Conservation (phyloP, 2,329 filamentous ascomycete species). For the Ophiostoma australiae region DNA sequence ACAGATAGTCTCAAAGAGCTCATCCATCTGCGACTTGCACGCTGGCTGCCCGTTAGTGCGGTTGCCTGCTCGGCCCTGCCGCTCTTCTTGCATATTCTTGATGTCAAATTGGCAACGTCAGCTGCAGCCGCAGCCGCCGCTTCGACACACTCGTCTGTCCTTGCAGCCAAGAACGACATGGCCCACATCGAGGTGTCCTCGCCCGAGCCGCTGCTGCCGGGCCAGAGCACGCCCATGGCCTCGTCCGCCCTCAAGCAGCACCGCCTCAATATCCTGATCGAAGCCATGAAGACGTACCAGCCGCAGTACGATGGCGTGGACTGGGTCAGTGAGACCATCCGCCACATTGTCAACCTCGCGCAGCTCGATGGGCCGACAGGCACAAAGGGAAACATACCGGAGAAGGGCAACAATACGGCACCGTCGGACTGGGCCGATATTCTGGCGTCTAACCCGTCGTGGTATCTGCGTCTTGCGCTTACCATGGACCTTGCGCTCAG, state of each 20-base stretch:
- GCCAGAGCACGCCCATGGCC: constrained; percentile 22
- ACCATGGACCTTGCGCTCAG: constrained; percentile 28
- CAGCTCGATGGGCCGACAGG: constrained; percentile 24
- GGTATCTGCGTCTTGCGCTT: constrained; percentile 27
- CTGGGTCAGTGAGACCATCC: constrained; percentile 27
- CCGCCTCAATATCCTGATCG: constrained; percentile 30
- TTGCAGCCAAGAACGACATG: neutral
- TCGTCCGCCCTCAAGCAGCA: constrained; percentile 41
- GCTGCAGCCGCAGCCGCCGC: neutral
- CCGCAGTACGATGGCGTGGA: constrained; percentile 28
- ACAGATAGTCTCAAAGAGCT: constrained; percentile 28
- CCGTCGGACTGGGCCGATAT: constrained; percentile 27
- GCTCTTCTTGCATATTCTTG: constrained; percentile 28
- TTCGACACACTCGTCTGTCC: neutral
- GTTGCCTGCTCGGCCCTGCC: constrained; percentile 27
- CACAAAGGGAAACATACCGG: neutral
- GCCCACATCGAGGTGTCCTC: neutral
- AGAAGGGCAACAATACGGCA: neutral
- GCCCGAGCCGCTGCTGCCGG: neutral
- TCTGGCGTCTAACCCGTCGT: constrained; percentile 25
- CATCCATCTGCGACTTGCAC: constrained; percentile 27
- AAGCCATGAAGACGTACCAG: constrained; percentile 29
- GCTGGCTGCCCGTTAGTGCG: constrained; percentile 28
- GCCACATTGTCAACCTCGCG: constrained; percentile 27
- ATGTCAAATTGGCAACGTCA: constrained; percentile 25